Evolutionary conservation across 202 grass and related monocot genomes (phyloP).

Genomic region (Brachypodium distachyon): DNA sequence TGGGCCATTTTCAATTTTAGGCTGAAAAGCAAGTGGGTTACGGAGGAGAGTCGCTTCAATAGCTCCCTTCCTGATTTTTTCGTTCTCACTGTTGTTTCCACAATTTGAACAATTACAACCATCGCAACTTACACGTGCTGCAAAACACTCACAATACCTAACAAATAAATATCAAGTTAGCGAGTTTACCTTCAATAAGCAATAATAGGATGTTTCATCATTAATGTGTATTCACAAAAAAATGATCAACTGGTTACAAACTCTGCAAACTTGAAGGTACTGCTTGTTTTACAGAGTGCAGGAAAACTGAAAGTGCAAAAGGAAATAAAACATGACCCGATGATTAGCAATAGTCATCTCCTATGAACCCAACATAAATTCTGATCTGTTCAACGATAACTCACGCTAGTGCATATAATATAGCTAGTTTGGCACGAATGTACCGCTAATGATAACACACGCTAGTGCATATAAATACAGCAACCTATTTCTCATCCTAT

Average conservation of each 20-base stretch:
- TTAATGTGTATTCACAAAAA: background rate
- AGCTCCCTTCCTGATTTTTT: slow-evolving; percentile 39
- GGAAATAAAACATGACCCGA: background rate
- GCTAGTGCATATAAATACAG: too few species aligned
- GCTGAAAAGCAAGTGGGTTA: slow-evolving; percentile 66
- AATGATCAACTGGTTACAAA: slow-evolving; percentile 6
- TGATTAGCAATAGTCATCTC: slow-evolving; percentile 6
- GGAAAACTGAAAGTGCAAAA: background rate
- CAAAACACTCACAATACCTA: slow-evolving; percentile 85
- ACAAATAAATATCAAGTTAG: slow-evolving; percentile 16
- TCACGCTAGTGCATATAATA: background rate
- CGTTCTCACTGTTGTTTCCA: slow-evolving; percentile 51
- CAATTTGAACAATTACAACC: slow-evolving; percentile 63
- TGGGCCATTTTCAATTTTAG: slow-evolving; percentile 64
- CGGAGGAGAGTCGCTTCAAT: slow-evolving; percentile 42
- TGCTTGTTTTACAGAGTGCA: background rate
- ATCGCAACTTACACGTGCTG: slow-evolving; percentile 53
- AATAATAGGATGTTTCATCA: background rate
- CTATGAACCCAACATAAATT: background rate
- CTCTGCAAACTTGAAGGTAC: background rate
- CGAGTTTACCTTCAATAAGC: slow-evolving; percentile 8
- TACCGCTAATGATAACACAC: background rate
- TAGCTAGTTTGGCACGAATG: background rate
- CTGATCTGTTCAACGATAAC: background rate
- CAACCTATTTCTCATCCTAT: background rate